These are phyloP conservation scores for Begonia loranthoides DNA, from an alignment of 306 rosid genomes.

Conservation along the genomic window DNA sequence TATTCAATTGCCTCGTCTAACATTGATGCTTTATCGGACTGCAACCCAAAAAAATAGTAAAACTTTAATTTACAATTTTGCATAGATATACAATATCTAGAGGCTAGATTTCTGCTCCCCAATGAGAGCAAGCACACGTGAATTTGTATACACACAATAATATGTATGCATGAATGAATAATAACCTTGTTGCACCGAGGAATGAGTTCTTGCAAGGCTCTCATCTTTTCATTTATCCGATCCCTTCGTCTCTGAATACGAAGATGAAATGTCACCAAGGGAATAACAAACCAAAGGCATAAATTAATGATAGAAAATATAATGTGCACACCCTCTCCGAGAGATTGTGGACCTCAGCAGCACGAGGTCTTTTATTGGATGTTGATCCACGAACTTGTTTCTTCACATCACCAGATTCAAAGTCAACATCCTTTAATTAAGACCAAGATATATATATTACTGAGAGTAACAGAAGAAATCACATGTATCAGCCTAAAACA, in stretches of 20 bases:
- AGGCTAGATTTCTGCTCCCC: too few species aligned
- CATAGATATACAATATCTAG: constrained; percentile 1
- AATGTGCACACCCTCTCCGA: constrained; percentile 71
- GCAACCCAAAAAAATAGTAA: constrained; percentile 11
- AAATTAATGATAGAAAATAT: not conserved
- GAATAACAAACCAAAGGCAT: constrained; percentile 5
- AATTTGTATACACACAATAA: too few species aligned
- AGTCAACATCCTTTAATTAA: constrained; percentile 26
- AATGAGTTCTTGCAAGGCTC: constrained; percentile 73
- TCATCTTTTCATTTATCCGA: constrained; percentile 91
- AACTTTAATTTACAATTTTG: not conserved
- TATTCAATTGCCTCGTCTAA: constrained; percentile 92
- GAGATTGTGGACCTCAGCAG: constrained; percentile 86
- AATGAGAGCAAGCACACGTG: not conserved
- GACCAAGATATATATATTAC: not conserved
- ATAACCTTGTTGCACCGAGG: constrained; percentile 81
- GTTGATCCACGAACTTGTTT: constrained; percentile 42
- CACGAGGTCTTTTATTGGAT: constrained; percentile 56
- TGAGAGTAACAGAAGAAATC: not conserved
- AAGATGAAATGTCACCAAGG: constrained; percentile 7
- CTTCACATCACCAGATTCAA: constrained; percentile 40
- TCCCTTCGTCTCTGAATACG: constrained; percentile 74
- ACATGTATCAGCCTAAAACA: not conserved
- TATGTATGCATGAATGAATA: too few species aligned
- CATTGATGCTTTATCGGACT: constrained; percentile 95